Percentiles rank a stretch among this genome's conserved stretches.
These are phyloP conservation scores for Phlebiopsis flavidoalba DNA, from an alignment of 768 basidiomycete species.

Conservation along the genomic window DNA sequence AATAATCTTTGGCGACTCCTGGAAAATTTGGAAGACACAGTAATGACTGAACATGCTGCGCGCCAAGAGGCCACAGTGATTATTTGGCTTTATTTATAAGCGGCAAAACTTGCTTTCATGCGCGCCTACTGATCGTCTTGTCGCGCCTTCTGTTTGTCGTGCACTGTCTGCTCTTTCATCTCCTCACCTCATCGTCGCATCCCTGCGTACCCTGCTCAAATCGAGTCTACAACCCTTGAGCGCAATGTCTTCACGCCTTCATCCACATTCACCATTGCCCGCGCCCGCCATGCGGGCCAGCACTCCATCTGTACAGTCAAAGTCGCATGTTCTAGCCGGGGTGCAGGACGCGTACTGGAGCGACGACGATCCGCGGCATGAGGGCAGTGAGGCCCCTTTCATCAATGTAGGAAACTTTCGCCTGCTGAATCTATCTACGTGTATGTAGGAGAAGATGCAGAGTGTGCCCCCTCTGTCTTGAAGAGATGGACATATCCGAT, in stretches of 20 bases:
- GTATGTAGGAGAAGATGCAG: slow-evolving; percentile 84
- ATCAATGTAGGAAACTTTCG: not conserved
- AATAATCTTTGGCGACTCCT: not conserved
- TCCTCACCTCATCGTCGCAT: slow-evolving; percentile 11
- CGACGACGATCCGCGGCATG: too few relatives aligned
- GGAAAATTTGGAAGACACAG: not conserved
- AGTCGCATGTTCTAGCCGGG: slow-evolving; percentile 82
- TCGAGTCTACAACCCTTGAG: slow-evolving; percentile 21
- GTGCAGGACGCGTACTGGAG: slow-evolving; percentile 98
- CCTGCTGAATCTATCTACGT: not conserved
- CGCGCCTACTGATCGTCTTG: slow-evolving; percentile 16
- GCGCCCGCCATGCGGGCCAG: slow-evolving; percentile 71
- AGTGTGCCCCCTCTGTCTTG: slow-evolving; percentile 96
- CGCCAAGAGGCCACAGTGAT: not conserved
- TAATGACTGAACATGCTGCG: not conserved
- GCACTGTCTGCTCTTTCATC: slow-evolving; percentile 9
- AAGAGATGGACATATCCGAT: slow-evolving; percentile 98
- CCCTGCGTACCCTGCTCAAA: not conserved
- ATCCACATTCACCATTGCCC: slow-evolving; percentile 60
- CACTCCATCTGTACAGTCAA: slow-evolving; percentile 70
- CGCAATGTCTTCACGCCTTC: slow-evolving; percentile 56
- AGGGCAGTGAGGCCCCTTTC: slow-evolving; percentile 44
- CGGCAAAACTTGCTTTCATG: slow-evolving; percentile 19
- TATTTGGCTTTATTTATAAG: slow-evolving; percentile 24
- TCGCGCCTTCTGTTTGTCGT: slow-evolving; percentile 16